These are phyloP conservation scores for Cercospora sp. DNA, from an alignment of 2,329 filamentous ascomycete species.

Conservation along the genomic window DNA sequence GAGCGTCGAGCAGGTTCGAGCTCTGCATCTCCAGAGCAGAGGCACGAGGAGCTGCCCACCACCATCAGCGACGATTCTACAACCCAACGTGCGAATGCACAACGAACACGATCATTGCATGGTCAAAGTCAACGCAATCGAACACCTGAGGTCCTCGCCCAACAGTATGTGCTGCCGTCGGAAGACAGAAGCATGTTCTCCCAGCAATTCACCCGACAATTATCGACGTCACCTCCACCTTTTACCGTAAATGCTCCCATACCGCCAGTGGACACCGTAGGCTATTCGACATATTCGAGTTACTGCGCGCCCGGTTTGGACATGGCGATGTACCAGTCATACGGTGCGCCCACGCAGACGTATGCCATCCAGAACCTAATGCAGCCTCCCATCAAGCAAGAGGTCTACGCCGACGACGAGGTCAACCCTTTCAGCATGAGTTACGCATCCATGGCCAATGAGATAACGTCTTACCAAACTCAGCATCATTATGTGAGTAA, in stretches of 20 bases:
- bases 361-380: conserved; percentile 44
- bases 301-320: conserved; percentile 42
- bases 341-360: conserved; percentile 47
- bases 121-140: conserved; percentile 26
- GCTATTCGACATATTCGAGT: conserved; percentile 46
- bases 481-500: conserved; percentile 69
- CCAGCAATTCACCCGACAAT: conserved; percentile 65
- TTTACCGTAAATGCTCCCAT: conserved; percentile 65
- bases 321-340: conserved; percentile 54
- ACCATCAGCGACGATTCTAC: conserved; percentile 14
- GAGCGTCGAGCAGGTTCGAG: conserved; percentile 72
- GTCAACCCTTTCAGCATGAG: conserved; percentile 66
- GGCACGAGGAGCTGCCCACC: conserved; percentile 54
- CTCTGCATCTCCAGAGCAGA: conserved; percentile 60
- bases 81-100: conserved; percentile 6
- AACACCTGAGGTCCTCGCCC: conserved; percentile 33
- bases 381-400: conserved; percentile 62
- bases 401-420: conserved; percentile 61
- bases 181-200: conserved; percentile 68
- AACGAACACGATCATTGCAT: conserved; percentile 33
- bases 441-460: conserved; percentile 62
- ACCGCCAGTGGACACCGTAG: conserved; percentile 61
- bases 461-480: conserved; percentile 58
- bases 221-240: conserved; percentile 70
- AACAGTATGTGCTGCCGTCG: conserved; percentile 36